Evolutionary conservation across 305 asterid genomes (phyloP), one percentile per base, ranked within the genome.

Genomic region (Solanum hybrid): DNA sequence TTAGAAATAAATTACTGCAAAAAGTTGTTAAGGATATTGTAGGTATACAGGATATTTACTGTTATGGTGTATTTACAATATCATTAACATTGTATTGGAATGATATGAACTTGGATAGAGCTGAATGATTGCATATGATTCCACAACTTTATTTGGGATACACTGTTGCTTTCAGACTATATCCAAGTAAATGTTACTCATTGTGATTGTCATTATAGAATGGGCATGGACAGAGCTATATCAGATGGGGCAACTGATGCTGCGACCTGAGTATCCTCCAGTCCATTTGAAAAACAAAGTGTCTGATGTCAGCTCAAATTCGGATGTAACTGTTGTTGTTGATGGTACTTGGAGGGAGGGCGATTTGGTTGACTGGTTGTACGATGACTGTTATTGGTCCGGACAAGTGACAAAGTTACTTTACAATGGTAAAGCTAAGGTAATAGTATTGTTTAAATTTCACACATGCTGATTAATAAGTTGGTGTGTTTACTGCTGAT

Each of bases 351-450:
- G 98, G 99, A 92, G 91, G 90, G 94, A 93, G 88, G 99, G 98
- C 38, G 96, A 96, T 91, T 77, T 93, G 87, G 97, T 97, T 90
- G 99, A 95, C 89, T 93, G 97, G 98, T 91, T 88, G 89, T 60
- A 60, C 14, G 84, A 77, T 85, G 92, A 45, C 79, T 95, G 96
- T 93, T 92, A 85, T 89, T 97, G 99, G 99, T 91, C 94, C 35
- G 99, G 96, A 56, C 92, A 69, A 79, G 89, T 97, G 79, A 92
- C 88, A 19, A 81, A 91, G 88, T 82, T 95, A 84, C 85, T 95
- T 88, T 91, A 90, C 35, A 56, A 91, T 89, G 92, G 88, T 89
- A 89, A 92, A 91, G 98, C 95, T 86, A n/a, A 86, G 98, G 98
- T 97, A 97, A 90, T 78, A 64, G 29, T 87, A 78, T 88, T 71